Percentiles rank a stretch among this genome's conserved stretches.
These are phyloP conservation scores for Aspergillus nomiae DNA, from an alignment of 2,329 filamentous ascomycete species.

Conservation along the genomic window DNA sequence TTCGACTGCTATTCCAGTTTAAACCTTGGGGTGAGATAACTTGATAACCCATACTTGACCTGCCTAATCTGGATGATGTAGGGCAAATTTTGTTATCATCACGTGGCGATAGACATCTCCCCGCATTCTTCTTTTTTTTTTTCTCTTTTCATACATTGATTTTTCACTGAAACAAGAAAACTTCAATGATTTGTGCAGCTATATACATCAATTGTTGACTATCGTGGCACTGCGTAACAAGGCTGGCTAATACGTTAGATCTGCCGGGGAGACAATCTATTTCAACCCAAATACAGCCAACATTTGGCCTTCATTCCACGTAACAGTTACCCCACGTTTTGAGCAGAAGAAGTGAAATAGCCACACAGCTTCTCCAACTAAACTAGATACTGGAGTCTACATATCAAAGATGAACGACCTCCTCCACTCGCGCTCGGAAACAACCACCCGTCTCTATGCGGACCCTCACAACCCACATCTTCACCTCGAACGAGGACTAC, in stretches of 20 bases:
- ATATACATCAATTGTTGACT: neutral
- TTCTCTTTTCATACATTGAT: neutral
- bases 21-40: too few species aligned
- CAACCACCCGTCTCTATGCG: slow-evolving; percentile 51
- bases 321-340: neutral
- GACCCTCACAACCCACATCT: slow-evolving; percentile 45
- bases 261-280: neutral
- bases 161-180: neutral
- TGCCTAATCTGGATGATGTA: neutral
- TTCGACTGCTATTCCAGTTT: too few species aligned
- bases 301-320: neutral
- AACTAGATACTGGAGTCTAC: neutral
- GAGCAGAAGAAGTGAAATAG: neutral
- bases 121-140: slow-evolving; percentile 6
- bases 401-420: slow-evolving; percentile 26
- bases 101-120: slow-evolving; percentile 6
- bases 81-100: neutral
- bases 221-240: neutral
- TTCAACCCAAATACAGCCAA: neutral
- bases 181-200: neutral
- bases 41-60: neutral
- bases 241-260: too few species aligned
- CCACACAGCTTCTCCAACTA: neutral
- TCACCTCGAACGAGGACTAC: slow-evolving; percentile 60
- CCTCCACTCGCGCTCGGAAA: slow-evolving; percentile 52